A percentile compares a stretch with the other conserved stretches of the same genome.
phyloP scores from a whole-genome alignment of 2,329 filamentous ascomycete species.

The Cladosporium velox region DNA sequence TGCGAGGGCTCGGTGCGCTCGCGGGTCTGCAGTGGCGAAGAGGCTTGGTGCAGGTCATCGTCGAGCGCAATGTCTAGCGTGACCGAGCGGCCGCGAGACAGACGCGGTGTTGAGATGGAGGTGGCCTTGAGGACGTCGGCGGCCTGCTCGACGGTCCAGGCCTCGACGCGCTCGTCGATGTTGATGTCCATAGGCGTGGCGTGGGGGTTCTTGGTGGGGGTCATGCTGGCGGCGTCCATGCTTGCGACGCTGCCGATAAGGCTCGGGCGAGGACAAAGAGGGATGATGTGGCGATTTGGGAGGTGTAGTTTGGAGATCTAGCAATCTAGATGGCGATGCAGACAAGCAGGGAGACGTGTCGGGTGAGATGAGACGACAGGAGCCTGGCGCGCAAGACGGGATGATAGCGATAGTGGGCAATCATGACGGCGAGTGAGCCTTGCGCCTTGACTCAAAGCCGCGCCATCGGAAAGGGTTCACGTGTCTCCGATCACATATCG shows the following conservation, averaged over 20 bases:
- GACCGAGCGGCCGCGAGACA: conserved; percentile 57
- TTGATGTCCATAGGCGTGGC: conserved; percentile 7
- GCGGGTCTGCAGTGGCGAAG: conserved; percentile 31
- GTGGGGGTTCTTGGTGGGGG: conserved; percentile 14
- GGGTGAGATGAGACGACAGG: background rate
- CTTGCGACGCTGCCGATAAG: background rate
- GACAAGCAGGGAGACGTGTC: conserved; percentile 1
- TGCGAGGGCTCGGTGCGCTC: conserved; percentile 30
- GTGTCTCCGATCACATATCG: background rate
- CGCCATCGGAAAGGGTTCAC: background rate
- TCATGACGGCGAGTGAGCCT: conserved; percentile 1
- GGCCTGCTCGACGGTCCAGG: conserved; percentile 50
- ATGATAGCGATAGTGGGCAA: conserved; percentile 10
- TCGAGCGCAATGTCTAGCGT: conserved; percentile 77
- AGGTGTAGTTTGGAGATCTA: background rate
- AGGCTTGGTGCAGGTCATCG: conserved; percentile 30
- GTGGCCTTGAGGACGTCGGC: conserved; percentile 46
- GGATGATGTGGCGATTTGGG: background rate
- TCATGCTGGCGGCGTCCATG: conserved; percentile 13
- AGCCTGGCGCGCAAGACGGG: conserved; percentile 3
- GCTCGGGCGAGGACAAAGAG: conserved; percentile 1
- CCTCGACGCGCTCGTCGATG: conserved; percentile 43
- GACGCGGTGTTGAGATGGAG: conserved; percentile 39
- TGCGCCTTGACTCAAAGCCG: background rate
- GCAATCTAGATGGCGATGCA: background rate